Base-by-base conservation (phyloP, 2,329 filamentous ascomycete genomes). In the Neurospora sp. region DNA sequence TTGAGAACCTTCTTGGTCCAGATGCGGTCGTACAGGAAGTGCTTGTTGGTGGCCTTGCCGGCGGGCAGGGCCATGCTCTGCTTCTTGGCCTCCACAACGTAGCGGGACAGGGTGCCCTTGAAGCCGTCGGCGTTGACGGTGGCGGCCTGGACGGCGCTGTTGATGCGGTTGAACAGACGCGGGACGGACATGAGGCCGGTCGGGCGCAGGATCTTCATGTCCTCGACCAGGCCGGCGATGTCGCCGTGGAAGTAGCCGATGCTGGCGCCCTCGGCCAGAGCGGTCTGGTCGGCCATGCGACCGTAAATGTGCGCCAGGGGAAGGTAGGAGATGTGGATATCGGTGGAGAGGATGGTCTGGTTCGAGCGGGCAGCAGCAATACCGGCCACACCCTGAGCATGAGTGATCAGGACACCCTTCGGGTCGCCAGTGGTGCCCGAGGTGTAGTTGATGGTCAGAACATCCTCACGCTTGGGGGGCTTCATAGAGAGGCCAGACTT, bases 161-260 rank as follows among this genome's bases (percentile, higher is more conserved):
- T 93, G 80, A 98, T 97, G 68, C 93, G 89, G 80, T 97, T 97
- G 84, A 89, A 98, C 11, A 99, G 86, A 73, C 96, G 89, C 0
- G 96, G 96, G 1, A 99, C 96, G 17, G 93, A 97, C 75, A 91
- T 89, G 79, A 99, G 93, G 11, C 86, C 86, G 13, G 91, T 96
- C 0, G 96, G 96, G 71, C 89, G 88, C 70, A 99, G 84, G 46
- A 93, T 79, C 83, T 98, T 97, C 82, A 99, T 81, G 78, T 99
- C 96, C 71, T 99, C 96, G 0, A 96, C 89, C 19, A 99, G 84
- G 73, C 92, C 91, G 13, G 91, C 78, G 72, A 97, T 90, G 77
- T 97, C 93, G 69, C 96, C 96, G 75, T 96, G 93, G 86, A 97
- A 99, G 80, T 95, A 99, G 13, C 95, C 96, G 75, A 97, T 89